These are phyloP conservation scores for Saccharum spontaneum DNA, from an alignment of 176 grass and related monocot genomes.

Conservation along the genomic window DNA sequence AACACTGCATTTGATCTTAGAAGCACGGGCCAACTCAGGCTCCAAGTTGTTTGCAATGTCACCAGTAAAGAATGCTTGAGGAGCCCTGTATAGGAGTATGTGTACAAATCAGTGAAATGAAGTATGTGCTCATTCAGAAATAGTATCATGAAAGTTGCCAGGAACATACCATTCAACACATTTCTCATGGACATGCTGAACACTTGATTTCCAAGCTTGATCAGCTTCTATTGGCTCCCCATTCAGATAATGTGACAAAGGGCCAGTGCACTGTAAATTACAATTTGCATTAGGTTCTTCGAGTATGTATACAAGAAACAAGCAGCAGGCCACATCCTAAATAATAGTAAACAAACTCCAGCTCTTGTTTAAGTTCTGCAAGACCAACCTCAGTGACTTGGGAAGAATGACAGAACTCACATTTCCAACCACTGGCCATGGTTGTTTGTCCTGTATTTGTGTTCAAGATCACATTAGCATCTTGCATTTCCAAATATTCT, in stretches of 20 bases:
- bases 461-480: conserved; percentile 5
- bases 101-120: not conserved
- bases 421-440: conserved; percentile 33
- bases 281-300: conserved; percentile 17
- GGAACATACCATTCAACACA: conserved; percentile 89
- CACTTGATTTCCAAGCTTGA: conserved; percentile 65
- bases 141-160: not conserved
- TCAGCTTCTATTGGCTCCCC: conserved; percentile 52
- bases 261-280: conserved; percentile 63
- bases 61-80: conserved; percentile 83
- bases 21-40: conserved; percentile 70
- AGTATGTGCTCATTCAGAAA: not conserved
- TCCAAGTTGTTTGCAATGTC: conserved; percentile 75
- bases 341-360: conserved; percentile 4
- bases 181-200: conserved; percentile 88
- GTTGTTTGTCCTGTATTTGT: conserved; percentile 41
- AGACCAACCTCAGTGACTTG: conserved; percentile 54
- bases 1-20: conserved; percentile 90
- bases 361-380: conserved; percentile 14
- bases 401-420: conserved; percentile 77
- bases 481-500: not conserved
- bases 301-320: conserved; percentile 3
- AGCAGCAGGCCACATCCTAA: not conserved
- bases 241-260: conserved; percentile 65
- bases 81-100: conserved; percentile 55